Percentiles rank a stretch among this genome's conserved stretches.
Evolutionary conservation across 1,139 yeast species (phyloP).

Genomic region (Yarrowia galli): DNA sequence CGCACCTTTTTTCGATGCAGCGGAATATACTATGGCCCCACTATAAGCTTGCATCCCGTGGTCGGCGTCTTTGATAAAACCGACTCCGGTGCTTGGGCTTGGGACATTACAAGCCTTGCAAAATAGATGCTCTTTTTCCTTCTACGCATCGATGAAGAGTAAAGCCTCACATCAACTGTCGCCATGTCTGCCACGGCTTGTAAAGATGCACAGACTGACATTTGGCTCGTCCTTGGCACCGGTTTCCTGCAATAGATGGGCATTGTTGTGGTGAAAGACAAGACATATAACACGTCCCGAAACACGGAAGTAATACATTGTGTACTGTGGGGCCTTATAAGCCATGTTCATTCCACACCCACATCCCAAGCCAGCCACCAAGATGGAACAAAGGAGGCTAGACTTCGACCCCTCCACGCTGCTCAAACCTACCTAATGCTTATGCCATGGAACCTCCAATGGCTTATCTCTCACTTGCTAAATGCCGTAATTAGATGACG

Average conservation of each 20-base stretch:
- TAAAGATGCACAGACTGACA: too few species aligned
- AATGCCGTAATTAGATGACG: neutral
- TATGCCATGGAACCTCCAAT: constrained; percentile 14
- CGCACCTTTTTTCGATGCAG: neutral
- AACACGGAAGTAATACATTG: too few species aligned
- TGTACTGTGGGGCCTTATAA: too few species aligned
- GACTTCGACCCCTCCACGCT: constrained; percentile 22
- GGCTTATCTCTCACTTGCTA: constrained; percentile 2
- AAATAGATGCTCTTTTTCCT: neutral
- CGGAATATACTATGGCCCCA: neutral
- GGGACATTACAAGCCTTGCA: neutral
- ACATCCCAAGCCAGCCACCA: neutral
- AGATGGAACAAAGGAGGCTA: neutral
- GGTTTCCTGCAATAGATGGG: neutral
- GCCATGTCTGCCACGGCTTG: neutral
- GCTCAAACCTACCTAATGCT: constrained; percentile 13
- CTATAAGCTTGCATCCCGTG: neutral
- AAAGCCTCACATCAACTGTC: neutral
- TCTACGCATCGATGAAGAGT: neutral
- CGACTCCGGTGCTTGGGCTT: neutral
- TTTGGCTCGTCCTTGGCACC: neutral
- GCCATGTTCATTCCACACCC: neutral
- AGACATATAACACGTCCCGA: too few species aligned
- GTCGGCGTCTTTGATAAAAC: neutral
- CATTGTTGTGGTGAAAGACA: neutral